These are phyloP conservation scores for Talaromyces sp. DNA, from an alignment of 2,329 filamentous ascomycete genomes.

Conservation along the genomic window DNA sequence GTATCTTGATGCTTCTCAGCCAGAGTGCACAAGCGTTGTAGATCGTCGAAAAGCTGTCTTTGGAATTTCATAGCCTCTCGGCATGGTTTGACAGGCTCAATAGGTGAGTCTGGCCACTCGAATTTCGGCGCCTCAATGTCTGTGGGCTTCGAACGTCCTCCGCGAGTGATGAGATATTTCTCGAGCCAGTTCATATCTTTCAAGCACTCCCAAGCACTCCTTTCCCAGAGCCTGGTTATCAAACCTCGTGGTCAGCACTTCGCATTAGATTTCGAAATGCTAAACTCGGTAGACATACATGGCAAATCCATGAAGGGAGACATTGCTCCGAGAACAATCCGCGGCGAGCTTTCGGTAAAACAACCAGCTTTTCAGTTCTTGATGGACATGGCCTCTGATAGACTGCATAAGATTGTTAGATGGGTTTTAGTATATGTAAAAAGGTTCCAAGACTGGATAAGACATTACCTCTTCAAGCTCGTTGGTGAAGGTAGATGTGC, in stretches of 20 bases:
- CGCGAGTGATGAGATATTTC: slow-evolving; percentile 24
- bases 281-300: slow-evolving; percentile 17
- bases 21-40: slow-evolving; percentile 20
- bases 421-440: no score
- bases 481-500: slow-evolving; percentile 14
- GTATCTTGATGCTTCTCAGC: slow-evolving; percentile 20
- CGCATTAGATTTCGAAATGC: neutral
- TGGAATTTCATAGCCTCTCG: slow-evolving; percentile 21
- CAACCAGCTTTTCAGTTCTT: slow-evolving; percentile 23
- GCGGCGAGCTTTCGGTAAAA: slow-evolving; percentile 25
- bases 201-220: slow-evolving; percentile 22
- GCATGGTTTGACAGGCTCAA: slow-evolving; percentile 23
- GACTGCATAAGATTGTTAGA: slow-evolving; percentile 16
- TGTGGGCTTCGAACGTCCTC: slow-evolving; percentile 24
- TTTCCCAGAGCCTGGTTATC: slow-evolving; percentile 21
- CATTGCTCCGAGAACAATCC: slow-evolving; percentile 23
- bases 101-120: slow-evolving; percentile 23
- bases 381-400: slow-evolving; percentile 24
- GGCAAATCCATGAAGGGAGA: slow-evolving; percentile 24
- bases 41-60: slow-evolving; percentile 22
- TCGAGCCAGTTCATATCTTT: slow-evolving; percentile 25
- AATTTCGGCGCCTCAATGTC: slow-evolving; percentile 22
- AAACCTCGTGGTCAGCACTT: neutral
- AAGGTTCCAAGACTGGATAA: neutral
- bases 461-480: slow-evolving; percentile 21